Evolutionary conservation across 768 basidiomycete genomes (phyloP), one percentile per base, ranked within the genome.

Genomic region (Kwoniella sp.): DNA sequence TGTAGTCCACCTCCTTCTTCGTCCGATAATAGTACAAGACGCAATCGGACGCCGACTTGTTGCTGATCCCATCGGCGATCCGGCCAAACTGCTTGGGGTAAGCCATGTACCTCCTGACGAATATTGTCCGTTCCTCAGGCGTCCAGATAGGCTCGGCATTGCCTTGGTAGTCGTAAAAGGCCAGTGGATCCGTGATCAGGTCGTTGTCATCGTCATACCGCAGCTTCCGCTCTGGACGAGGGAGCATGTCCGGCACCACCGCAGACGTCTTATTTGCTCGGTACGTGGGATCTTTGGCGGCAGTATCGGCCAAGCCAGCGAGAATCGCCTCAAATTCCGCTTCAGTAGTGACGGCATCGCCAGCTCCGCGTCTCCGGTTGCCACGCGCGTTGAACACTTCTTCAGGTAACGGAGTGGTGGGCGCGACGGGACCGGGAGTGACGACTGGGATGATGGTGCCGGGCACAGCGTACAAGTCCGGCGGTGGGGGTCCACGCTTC

Each of bases 281-380:
- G 56, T 87, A 82, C 58, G 82, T 86, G 0, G 92, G 89, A 73
- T 98, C 91, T 34, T 85, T 88, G 26, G 88, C 83, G 54, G 93
- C 91, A 58, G 93, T 89, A 61, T 85, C 87, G 22, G 89, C 90
- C 33, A 95, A 77, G 65, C 85, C 88, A n/a, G 89, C 89, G 51
- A 98, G 87, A 68, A 98, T 90, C 75, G 91, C 89, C 66, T 95
- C 88, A 83, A 95, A 91, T 77, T 96, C 93, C 50, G 93, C 80
- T 74, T 96, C 92, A 15, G 91, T 90, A 3, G 89, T 85, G 14
- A 91, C 91, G 12, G 88, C 84, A 73, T 95, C 92, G 23, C 88
- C 88, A 1, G 59, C 62, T 22, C 56, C 64, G 38, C 63, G 47
- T 12, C 73, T 51, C 8, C 74, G 64, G 39, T 68, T 72, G 5